Conservation (phyloP, 768 basidiomycete species). For the Ephemerocybe angulata region DNA sequence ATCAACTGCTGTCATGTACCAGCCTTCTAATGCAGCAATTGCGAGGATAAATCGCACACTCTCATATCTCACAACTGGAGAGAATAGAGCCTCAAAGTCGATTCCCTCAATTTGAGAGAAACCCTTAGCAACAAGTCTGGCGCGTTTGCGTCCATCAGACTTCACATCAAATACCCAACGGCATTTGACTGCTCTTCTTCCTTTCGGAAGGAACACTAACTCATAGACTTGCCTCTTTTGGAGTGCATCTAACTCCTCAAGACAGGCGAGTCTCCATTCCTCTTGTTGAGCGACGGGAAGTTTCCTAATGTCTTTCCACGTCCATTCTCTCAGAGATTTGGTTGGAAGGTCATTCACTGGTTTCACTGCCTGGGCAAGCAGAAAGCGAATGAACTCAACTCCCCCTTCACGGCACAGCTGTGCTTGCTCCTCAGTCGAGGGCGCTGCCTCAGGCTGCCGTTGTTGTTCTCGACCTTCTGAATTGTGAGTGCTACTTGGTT, state of each 20-base stretch:
- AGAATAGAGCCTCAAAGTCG: conserved; percentile 11
- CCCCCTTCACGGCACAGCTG: conserved; percentile 4
- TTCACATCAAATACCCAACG: conserved; percentile 19
- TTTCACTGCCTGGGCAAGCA: conserved; percentile 4
- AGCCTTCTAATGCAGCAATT: conserved; percentile 16
- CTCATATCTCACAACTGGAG: conserved; percentile 11
- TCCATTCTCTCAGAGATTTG: conserved; percentile 2
- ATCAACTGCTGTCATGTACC: conserved; percentile 38
- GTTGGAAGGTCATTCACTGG: neutral
- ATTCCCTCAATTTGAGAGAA: conserved; percentile 16
- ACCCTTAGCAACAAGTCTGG: conserved; percentile 16
- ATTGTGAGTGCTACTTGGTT: neutral
- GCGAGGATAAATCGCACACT: neutral
- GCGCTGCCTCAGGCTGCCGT: neutral
- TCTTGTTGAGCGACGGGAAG: neutral
- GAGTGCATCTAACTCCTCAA: conserved; percentile 10
- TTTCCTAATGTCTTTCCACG: neutral
- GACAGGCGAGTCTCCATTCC: conserved; percentile 6
- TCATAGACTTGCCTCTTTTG: conserved; percentile 3
- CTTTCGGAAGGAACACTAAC: conserved; percentile 8
- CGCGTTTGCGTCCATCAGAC: conserved; percentile 14
- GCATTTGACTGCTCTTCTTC: conserved; percentile 13
- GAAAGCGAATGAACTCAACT: neutral
- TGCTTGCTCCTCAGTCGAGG: neutral
- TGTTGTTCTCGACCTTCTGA: neutral